phyloP scores from a whole-genome alignment of 306 rosid genomes.

The Corylus avellana region DNA sequence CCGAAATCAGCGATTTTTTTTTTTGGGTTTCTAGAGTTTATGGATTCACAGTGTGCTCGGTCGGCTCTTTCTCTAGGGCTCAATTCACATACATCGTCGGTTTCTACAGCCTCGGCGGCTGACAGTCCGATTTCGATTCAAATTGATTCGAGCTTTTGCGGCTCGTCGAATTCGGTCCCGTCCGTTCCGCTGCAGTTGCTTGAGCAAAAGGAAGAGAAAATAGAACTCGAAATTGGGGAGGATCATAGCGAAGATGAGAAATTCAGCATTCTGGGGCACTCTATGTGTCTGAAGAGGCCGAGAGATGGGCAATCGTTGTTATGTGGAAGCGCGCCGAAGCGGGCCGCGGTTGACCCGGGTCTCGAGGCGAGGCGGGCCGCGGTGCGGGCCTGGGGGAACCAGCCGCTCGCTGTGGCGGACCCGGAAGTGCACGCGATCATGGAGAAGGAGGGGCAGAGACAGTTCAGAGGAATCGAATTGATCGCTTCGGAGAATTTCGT shows the following conservation, averaged over 20 bases:
- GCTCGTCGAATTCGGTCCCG: slow-evolving; percentile 24
- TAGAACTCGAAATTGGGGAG: slow-evolving; percentile 36
- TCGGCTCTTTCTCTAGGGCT: slow-evolving; percentile 64
- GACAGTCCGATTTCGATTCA: slow-evolving; percentile 36
- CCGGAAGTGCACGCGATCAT: slow-evolving; percentile 68
- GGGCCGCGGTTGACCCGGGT: slow-evolving; percentile 40
- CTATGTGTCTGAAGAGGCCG: slow-evolving; percentile 51
- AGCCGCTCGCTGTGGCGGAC: slow-evolving; percentile 60
- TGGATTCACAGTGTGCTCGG: slow-evolving; percentile 51
- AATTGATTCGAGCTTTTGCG: slow-evolving; percentile 32
- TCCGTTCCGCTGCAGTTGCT: slow-evolving; percentile 38
- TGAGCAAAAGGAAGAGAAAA: slow-evolving; percentile 37
- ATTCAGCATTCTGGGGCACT: slow-evolving; percentile 56
- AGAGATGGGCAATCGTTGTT: slow-evolving; percentile 38
- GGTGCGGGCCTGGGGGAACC: slow-evolving; percentile 69
- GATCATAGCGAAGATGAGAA: slow-evolving; percentile 48
- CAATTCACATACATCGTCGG: slow-evolving; percentile 40
- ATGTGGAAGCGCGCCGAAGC: slow-evolving; percentile 41
- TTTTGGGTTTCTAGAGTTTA: slow-evolving; percentile 4
- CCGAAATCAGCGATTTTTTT: too few species aligned
- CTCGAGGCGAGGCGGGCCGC: slow-evolving; percentile 36
- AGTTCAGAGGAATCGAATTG: slow-evolving; percentile 69
- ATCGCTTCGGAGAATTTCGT: slow-evolving; percentile 88
- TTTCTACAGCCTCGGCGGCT: slow-evolving; percentile 12
- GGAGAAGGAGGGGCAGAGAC: slow-evolving; percentile 75